These are phyloP conservation scores for Magnaporthiopsis rhizophila DNA, from an alignment of 2,329 filamentous ascomycete species.

Conservation along the genomic window DNA sequence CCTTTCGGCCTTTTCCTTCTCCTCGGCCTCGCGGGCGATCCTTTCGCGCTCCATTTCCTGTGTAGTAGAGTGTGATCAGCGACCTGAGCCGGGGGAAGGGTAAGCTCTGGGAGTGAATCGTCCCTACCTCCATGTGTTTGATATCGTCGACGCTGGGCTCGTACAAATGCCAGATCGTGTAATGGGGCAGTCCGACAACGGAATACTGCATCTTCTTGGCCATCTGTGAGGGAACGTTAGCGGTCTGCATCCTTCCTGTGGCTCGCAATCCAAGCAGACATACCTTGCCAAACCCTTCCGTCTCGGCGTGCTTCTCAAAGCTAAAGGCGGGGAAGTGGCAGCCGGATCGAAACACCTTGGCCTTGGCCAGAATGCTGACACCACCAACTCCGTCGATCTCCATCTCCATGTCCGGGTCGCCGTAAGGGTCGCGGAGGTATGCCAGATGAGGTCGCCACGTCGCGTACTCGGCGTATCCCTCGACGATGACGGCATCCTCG, in stretches of 20 bases:
- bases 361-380: slow-evolving; percentile 95
- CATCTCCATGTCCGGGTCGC: slow-evolving; percentile 99
- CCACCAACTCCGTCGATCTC: slow-evolving; percentile 96
- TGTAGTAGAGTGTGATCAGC: background rate
- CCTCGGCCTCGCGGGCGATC: slow-evolving; percentile 70
- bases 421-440: slow-evolving; percentile 92
- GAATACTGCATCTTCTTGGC: slow-evolving; percentile 93
- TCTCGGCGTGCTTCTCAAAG: slow-evolving; percentile 97
- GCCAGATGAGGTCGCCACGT: slow-evolving; percentile 97
- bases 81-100: no score
- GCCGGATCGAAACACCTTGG: slow-evolving; percentile 86
- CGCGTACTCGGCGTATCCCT: slow-evolving; percentile 97
- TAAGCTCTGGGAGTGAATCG: background rate
- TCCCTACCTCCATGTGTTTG: slow-evolving; percentile 81
- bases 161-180: slow-evolving; percentile 99
- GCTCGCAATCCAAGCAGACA: background rate
- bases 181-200: slow-evolving; percentile 91
- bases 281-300: slow-evolving; percentile 94
- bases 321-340: slow-evolving; percentile 98
- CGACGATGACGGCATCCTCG: slow-evolving; percentile 96
- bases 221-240: slow-evolving; percentile 55
- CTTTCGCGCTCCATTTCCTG: slow-evolving; percentile 91
- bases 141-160: slow-evolving; percentile 98
- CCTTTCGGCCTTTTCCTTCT: slow-evolving; percentile 63
- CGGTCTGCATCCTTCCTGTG: background rate